Conservation (phyloP, 768 basidiomycete species). For the Inosperma sp. region DNA sequence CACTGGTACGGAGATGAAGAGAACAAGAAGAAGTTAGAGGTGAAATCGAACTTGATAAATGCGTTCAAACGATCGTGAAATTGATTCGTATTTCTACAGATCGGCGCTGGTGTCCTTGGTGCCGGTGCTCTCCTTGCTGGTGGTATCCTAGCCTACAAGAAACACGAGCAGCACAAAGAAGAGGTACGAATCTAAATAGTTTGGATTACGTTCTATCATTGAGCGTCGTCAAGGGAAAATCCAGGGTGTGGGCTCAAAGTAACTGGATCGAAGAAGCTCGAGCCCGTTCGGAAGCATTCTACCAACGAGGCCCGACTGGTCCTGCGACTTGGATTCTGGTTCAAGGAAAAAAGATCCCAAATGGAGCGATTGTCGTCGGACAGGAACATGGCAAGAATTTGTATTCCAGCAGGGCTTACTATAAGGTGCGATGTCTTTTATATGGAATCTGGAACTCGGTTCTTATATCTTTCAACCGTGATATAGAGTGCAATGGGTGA, state of each 20-base stretch:
- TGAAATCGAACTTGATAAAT: constrained; percentile 21
- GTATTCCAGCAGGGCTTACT: constrained; percentile 57
- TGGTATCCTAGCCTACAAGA: constrained; percentile 48
- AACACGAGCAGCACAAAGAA: constrained; percentile 53
- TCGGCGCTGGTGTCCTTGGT: constrained; percentile 59
- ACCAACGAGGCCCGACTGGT: constrained; percentile 36
- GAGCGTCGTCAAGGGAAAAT: constrained; percentile 38
- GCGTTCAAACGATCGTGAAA: neutral
- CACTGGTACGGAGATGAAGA: constrained; percentile 35
- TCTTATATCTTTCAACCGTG: constrained; percentile 2
- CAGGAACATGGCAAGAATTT: constrained; percentile 47
- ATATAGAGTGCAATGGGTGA: constrained; percentile 51
- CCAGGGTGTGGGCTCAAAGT: constrained; percentile 43
- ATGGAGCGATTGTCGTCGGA: constrained; percentile 52
- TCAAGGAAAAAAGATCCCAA: constrained; percentile 56
- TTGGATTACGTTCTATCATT: neutral
- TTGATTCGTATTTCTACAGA: constrained; percentile 31
- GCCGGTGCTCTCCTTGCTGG: constrained; percentile 50
- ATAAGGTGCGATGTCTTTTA: constrained; percentile 40
- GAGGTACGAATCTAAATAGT: constrained; percentile 36
- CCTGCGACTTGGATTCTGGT: constrained; percentile 62
- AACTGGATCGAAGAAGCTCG: constrained; percentile 58
- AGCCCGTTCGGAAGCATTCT: constrained; percentile 47
- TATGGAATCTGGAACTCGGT: neutral
- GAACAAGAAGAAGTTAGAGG: constrained; percentile 56